These are phyloP conservation scores for Agarophyton chilense DNA, from an alignment of 23 red algal species.

Conservation along the genomic window DNA sequence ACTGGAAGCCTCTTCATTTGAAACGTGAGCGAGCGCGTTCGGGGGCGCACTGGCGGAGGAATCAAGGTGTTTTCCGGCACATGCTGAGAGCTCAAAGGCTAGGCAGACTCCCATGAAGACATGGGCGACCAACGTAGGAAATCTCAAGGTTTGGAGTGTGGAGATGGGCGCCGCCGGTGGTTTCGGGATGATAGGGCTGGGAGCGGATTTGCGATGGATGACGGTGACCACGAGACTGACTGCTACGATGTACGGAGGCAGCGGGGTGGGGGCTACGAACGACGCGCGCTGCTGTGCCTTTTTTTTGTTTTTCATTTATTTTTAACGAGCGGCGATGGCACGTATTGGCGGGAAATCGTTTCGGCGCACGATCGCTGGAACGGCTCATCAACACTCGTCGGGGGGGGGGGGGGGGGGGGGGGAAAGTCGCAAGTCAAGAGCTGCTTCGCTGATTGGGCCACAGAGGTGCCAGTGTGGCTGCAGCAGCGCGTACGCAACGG, in stretches of 20 bases:
- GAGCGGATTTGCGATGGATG: too few species aligned
- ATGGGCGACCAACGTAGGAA: not conserved
- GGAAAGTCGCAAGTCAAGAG: too few species aligned
- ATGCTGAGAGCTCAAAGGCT: not conserved
- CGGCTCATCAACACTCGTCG: not conserved
- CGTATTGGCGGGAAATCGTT: conserved; percentile 1
- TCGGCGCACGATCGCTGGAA: not conserved
- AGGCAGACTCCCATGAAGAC: conserved; percentile 45
- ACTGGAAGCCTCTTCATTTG: conserved; percentile 32
- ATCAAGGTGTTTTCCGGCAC: conserved; percentile 30
- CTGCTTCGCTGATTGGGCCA: too few species aligned
- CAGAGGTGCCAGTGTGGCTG: too few species aligned
- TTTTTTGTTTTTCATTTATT: too few species aligned
- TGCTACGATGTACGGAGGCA: too few species aligned
- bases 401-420: too few species aligned
- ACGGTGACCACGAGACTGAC: too few species aligned
- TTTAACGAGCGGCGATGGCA: too few species aligned
- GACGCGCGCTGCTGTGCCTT: too few species aligned
- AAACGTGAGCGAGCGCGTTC: conserved; percentile 8
- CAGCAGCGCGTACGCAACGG: too few species aligned
- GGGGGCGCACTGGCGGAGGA: not conserved
- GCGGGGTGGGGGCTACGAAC: too few species aligned
- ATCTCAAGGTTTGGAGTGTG: not conserved
- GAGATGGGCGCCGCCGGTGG: not conserved
- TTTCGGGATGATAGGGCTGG: not conserved